phyloP scores from a whole-genome alignment of 2,329 filamentous ascomycete species.

The Talaromyces marneffei region DNA sequence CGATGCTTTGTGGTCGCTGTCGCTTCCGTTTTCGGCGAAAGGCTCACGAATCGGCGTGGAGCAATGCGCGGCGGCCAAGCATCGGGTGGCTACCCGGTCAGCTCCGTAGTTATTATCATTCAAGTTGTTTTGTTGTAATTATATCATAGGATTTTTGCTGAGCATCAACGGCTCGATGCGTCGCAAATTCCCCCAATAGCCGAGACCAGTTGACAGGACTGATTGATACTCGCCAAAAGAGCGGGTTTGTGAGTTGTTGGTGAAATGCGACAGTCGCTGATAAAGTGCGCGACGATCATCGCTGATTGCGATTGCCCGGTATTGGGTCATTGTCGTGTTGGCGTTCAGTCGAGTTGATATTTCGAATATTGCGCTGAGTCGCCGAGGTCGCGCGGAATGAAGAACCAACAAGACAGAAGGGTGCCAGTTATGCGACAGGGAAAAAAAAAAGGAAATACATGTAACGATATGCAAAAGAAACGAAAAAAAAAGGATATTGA shows the following conservation, averaged over 20 bases:
- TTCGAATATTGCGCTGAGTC: background rate
- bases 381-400: background rate
- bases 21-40: slow-evolving; percentile 14
- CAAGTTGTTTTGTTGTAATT: background rate
- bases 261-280: background rate
- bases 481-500: background rate
- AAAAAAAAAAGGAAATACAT: background rate
- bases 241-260: background rate
- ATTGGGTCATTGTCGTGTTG: background rate
- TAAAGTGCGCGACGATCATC: background rate
- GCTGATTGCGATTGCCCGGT: background rate
- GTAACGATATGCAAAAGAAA: background rate
- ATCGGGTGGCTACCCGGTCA: slow-evolving; percentile 10
- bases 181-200: background rate
- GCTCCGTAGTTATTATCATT: slow-evolving; percentile 7
- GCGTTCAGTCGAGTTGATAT: background rate
- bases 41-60: background rate
- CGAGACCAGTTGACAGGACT: background rate
- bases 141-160: background rate
- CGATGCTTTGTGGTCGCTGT: slow-evolving; percentile 13
- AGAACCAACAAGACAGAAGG: background rate
- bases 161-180: background rate
- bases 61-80: slow-evolving; percentile 1
- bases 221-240: background rate
- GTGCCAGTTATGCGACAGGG: background rate